Evolutionary conservation across 2,329 filamentous ascomycete genomes (phyloP), one percentile per base, ranked within the genome.

Genomic region (Teratosphaeria gauchensis): DNA sequence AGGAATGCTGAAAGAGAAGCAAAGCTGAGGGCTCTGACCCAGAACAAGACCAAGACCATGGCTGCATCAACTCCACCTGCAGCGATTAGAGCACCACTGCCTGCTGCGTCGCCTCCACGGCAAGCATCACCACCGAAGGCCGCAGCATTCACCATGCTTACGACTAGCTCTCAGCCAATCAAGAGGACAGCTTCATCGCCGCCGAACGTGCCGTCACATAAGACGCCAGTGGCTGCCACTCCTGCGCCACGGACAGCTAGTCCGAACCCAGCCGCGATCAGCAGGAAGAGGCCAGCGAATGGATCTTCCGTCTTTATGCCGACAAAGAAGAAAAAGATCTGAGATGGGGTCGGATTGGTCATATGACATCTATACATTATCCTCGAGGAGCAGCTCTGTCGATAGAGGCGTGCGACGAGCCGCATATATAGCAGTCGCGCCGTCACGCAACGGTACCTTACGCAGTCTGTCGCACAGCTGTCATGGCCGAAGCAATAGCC

Each of bases 401-500:
- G 42, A 21, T 19, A n/a, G n/a, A 3, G 42, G 42, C 42, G 19
- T 48, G 1, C 11, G 12, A 35, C 42, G 32, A 42, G 35, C 35
- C 11, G n/a, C 35, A 16, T 16, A 28, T 16, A 6, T 2, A 12
- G 1, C 35, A 42, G 11, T 5, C 12, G 11, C 11, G 11, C 9
- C 35, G n/a, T 21, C 54, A 56, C 2, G 3, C 14, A 51, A 16
- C 35, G 11, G n/a, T 12, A 35, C 3, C 12, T 31, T 31, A 72
- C 31, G 66, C 65, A 33, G 64, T 68, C 63, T 77, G 72, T n/a
- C 67, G 68, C 56, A 78, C 65, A 30, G 71, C 73, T 30, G 70
- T 70, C 63, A 73, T 69, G n/a, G 75, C 77, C 57, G 72, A 68
- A 33, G 69, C 69, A 54, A 76, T 64, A 4, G 75, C 73, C 28